Base-by-base conservation (phyloP, 2,329 filamentous ascomycete genomes). In the Proliferodiscus dingleyae region DNA sequence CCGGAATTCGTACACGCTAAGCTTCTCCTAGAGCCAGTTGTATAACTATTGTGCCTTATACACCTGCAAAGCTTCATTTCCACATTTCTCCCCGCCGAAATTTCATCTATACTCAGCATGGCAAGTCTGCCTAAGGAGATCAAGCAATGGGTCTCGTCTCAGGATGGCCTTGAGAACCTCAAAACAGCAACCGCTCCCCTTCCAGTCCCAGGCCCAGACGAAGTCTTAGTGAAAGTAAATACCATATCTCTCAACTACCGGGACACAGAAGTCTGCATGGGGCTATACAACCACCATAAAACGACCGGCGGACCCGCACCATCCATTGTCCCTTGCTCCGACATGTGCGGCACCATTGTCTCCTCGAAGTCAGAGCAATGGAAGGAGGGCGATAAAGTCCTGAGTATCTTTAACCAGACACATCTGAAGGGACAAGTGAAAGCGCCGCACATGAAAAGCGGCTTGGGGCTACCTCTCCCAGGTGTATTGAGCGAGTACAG, bases 251-350 rank as follows among this genome's bases (percentile, higher is more conserved):
- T 61, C 10, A 62, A 63, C 36, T 63, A 60, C 33, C 54, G 59
- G 21, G 56, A 62, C 26, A 60, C 55, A 4, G 56, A 61, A 48
- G 58, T 61, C 1, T 32, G 51, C 22, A 81, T 75, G 68, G 83
- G 83, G 23, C 68, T 78, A 10, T 87, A 86, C 67, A 79, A 71
- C 59, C 81, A 87, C 64, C 80, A 86, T 67, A 72, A 74, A 54
- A 71, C 72, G 3, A 66, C 79, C 37, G 64, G 61, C 29, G 58
- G 66, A 47, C 51, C 62, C 42, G 2, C 39, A 10, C 41, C 53
- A 11, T 34, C 47, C 15, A 43, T 53, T 9, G 78, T 87, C 1
- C 81, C 82, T 1, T 83, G 79, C 63, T 84, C 81, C 18, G 84
- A 88, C 64, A 85, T 84, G 72, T 84, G 81, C 64, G 84, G 83